Base-by-base conservation (phyloP, 768 basidiomycete species). In the Tulasnella sp. region DNA sequence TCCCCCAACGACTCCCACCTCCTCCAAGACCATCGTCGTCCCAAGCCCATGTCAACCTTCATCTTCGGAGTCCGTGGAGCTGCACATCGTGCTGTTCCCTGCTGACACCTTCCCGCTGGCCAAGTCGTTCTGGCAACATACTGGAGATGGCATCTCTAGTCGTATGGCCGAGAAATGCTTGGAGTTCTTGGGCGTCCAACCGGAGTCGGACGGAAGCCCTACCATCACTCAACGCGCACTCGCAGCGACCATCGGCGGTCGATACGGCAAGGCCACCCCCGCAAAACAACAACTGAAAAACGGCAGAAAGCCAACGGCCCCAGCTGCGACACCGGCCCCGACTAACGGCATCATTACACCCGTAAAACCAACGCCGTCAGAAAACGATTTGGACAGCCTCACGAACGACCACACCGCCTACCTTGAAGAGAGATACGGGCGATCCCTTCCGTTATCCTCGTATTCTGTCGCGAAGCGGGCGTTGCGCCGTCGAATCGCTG, bases 71-170 rank as follows among this genome's bases (percentile, higher is more conserved):
- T 77, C 82, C 42, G 84, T 89, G 52, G 91, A 94, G 79, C 88
- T 99, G 0, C 92, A 97, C 84, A 93, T 97, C 81, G 92, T 92
- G 1, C 86, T 99, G 21, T 94, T 96, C 84, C 91, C 92, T 8
- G 84, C 86, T 2, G 88, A 90, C 5, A 85, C 89, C 4, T 92
- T 89, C 82, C 83, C 88, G 12, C 84, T 92, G 9, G 95, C 94
- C 10, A 97, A 94, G 84, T 89, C 95, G 84, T 98, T 97, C 85
- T 99, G 97, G 97, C 97, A 98, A 82, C 97, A 98, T 84, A 91
- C 93, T 0, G 97, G 97, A 0, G 86, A 93, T 80, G 96, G 97
- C 1, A 92, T 99, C 56, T 95, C 94, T 3, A 96, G 94, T 80
- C 91, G 97, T 9, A 86, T 93, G 27, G 96, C 96, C 5, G 95